A percentile compares a stretch with the other conserved stretches of the same genome.
Evolutionary conservation across 345 rosid species (phyloP).

Genomic region (Heritiera littoralis): DNA sequence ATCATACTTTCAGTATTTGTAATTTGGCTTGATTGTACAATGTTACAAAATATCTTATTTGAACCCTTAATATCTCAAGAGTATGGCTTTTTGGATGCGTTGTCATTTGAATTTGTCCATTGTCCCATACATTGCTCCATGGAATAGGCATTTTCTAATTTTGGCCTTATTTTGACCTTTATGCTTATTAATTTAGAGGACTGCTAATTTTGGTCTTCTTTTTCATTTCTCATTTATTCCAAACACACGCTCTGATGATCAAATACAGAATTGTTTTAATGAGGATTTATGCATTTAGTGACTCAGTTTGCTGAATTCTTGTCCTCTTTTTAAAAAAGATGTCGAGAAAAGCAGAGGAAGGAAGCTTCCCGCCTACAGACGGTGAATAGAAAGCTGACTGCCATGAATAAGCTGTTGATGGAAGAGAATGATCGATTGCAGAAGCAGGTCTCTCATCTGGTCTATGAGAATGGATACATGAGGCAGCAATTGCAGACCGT

Average conservation of each 20-base stretch:
- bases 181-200: neutral
- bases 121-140: neutral
- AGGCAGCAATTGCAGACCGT: slow-evolving; percentile 72
- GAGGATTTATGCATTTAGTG: neutral
- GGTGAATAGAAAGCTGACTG: slow-evolving; percentile 82
- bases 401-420: slow-evolving; percentile 96
- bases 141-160: neutral
- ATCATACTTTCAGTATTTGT: neutral
- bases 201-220: neutral
- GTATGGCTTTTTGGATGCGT: neutral
- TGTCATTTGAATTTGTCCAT: neutral
- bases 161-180: neutral
- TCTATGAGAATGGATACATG: slow-evolving; percentile 91
- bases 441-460: slow-evolving; percentile 96
- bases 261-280: neutral
- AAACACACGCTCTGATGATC: neutral
- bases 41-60: neutral
- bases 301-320: neutral
- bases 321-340: slow-evolving; percentile 37
- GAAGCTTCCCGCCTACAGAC: slow-evolving; percentile 91
- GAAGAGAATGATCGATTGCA: slow-evolving; percentile 98
- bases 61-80: neutral
- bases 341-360: slow-evolving; percentile 97
- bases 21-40: neutral
- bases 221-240: neutral